A percentile compares a stretch with the other conserved stretches of the same genome.
phyloP scores from a whole-genome alignment of 257 asterid genomes.

The Sherardia arvensis region DNA sequence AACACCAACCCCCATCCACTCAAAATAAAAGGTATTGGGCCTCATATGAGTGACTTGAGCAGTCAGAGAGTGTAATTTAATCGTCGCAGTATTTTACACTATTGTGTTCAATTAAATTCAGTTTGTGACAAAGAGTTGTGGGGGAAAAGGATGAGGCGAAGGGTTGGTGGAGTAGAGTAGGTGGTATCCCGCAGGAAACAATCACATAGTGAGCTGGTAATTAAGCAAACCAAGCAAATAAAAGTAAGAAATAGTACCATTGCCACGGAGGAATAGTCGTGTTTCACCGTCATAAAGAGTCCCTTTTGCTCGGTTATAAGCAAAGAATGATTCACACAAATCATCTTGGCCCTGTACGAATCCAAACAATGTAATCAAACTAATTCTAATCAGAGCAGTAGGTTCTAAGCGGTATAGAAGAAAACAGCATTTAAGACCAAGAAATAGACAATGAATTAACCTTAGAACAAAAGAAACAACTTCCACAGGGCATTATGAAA shows the following conservation, averaged over 20 bases:
- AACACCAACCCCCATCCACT: too few species aligned
- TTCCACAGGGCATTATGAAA: slow-evolving; percentile 98
- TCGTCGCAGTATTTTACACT: not conserved
- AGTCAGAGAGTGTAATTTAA: not conserved
- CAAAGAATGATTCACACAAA: slow-evolving; percentile 83
- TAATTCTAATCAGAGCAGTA: not conserved
- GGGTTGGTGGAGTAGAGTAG: not conserved
- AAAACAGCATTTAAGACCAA: not conserved
- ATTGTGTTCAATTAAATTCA: not conserved
- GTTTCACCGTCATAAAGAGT: slow-evolving; percentile 98
- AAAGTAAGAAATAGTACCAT: slow-evolving; percentile 32
- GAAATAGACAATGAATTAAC: slow-evolving; percentile 15
- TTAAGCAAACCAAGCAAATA: not conserved
- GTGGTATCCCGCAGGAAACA: not conserved
- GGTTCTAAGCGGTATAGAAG: not conserved
- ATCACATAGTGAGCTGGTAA: not conserved
- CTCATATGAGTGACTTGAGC: not conserved
- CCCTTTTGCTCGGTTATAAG: slow-evolving; percentile 93
- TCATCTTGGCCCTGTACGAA: slow-evolving; percentile 93
- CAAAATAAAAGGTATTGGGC: not conserved
- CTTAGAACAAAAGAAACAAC: slow-evolving; percentile 89
- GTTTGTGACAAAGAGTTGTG: too few species aligned
- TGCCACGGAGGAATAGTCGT: slow-evolving; percentile 72
- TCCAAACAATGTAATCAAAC: slow-evolving; percentile 12
- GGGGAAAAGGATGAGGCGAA: too few species aligned